Evolutionary conservation across 2,329 filamentous ascomycete species (phyloP).

Genomic region (Diplodia mutila): DNA sequence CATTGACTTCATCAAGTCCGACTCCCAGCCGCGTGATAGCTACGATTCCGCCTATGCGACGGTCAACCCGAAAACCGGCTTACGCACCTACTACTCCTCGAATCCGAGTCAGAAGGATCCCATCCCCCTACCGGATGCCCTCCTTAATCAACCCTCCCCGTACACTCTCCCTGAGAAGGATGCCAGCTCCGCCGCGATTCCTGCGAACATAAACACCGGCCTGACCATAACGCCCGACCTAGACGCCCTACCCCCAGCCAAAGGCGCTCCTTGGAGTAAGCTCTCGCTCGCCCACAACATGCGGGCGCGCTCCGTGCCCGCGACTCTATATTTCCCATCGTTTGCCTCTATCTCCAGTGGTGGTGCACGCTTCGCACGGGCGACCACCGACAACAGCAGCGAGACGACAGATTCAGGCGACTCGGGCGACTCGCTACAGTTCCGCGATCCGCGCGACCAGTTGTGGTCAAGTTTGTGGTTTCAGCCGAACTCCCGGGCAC

Average conservation of each 20-base stretch:
- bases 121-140: slow-evolving; percentile 30
- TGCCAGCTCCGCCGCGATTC: slow-evolving; percentile 33
- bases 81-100: slow-evolving; percentile 2
- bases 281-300: slow-evolving; percentile 54
- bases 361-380: slow-evolving; percentile 1
- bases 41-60: slow-evolving; percentile 18
- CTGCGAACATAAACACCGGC: slow-evolving; percentile 46
- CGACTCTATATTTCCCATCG: slow-evolving; percentile 44
- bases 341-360: neutral
- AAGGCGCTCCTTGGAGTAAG: slow-evolving; percentile 47
- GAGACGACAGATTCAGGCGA: neutral
- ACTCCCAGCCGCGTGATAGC: slow-evolving; percentile 1
- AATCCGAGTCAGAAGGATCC: neutral
- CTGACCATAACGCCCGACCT: slow-evolving; percentile 38
- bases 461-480: slow-evolving; percentile 56
- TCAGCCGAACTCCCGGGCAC: slow-evolving; percentile 50
- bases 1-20: slow-evolving; percentile 10
- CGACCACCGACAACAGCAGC: neutral
- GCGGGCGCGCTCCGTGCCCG: slow-evolving; percentile 52
- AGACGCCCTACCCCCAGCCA: slow-evolving; percentile 48
- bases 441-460: slow-evolving; percentile 38
- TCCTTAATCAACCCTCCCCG: slow-evolving; percentile 38
- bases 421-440: neutral
- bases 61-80: slow-evolving; percentile 12
- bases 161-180: slow-evolving; percentile 43